Evolutionary conservation across 2,329 filamentous ascomycete genomes (phyloP), one percentile per base, ranked within the genome.

Genomic region (Ceratocystis cacaofunesta): DNA sequence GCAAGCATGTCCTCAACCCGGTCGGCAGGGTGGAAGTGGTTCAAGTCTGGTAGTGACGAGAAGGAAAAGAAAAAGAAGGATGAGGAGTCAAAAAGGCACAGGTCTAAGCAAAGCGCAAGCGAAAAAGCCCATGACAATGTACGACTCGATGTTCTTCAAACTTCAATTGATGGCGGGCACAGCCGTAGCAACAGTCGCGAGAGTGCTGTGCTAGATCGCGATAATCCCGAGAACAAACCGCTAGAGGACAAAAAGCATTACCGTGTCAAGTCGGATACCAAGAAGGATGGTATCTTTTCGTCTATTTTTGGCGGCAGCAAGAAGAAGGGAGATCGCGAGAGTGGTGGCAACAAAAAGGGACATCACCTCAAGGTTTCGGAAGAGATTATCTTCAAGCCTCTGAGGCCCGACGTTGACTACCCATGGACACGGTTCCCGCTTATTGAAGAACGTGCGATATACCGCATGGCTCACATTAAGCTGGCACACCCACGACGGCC

Each of bases 381-480:
- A 2, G 91, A 96, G 52, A 86, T 87, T 12, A 79, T 82, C 0
- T 84, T 85, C 69, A 85, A 87, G 62, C 81, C 86, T 44, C 78
- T 95, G 65, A 87, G 85, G 69, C 88, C 94, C 3, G 92, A 97
- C 72, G 82, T 96, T 68, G 92, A 97, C 75, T 99, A 96, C 75
- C 89, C 91, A 70, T 99, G 94, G 89, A 94, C 91, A 1, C 82
- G 94, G 55, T 99, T 97, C 72, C 91, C 91, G 12, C 92, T 99
- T 64, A 79, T 96, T 65, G 92, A 97, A 75, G 94, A 99, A 77
- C 84, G 94, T 67, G 94, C 94, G 22, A 99, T 99, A 67, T 99
- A 99, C 76, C 85, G 94, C 68, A 96, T 99, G 90, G 94, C 94
- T 19, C 94, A 99, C 74, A 95, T 97, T 77, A 99, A 99, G 76